Conservation (phyloP, 2,329 filamentous ascomycete species). For the Rasamsonia emersonii region DNA sequence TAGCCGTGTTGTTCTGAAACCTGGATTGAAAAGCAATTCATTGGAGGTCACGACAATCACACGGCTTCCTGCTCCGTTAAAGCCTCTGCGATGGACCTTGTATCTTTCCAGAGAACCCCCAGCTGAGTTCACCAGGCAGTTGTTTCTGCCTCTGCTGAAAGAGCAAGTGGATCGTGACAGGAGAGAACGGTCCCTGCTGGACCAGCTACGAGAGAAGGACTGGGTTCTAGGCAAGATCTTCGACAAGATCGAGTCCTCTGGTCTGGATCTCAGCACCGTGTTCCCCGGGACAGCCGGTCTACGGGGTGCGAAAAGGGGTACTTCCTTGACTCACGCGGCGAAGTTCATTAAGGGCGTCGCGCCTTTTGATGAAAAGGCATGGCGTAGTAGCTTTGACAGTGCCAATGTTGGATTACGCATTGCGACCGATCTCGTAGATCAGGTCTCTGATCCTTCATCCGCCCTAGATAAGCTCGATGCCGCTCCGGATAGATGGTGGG, state of each 20-base stretch:
- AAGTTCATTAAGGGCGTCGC: constrained; percentile 47
- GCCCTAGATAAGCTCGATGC: constrained; percentile 9
- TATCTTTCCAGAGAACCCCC: constrained; percentile 34
- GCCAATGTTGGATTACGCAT: constrained; percentile 12
- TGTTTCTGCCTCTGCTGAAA: constrained; percentile 47
- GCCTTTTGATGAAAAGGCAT: constrained; percentile 43
- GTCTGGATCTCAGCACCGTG: constrained; percentile 47
- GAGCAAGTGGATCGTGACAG: constrained; percentile 39
- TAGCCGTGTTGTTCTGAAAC: constrained; percentile 24
- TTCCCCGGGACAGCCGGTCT: constrained; percentile 47
- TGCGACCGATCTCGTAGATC: constrained; percentile 13
- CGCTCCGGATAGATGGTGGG: constrained; percentile 27
- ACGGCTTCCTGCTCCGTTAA: constrained; percentile 46
- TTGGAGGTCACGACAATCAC: constrained; percentile 41
- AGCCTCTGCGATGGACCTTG: constrained; percentile 45
- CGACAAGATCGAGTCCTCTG: constrained; percentile 49
- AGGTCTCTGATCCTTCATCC: constrained; percentile 2
- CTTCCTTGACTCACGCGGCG: constrained; percentile 44
- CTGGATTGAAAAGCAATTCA: constrained; percentile 19
- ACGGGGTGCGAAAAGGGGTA: constrained; percentile 35
- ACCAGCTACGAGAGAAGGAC: constrained; percentile 49
- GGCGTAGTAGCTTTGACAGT: constrained; percentile 26
- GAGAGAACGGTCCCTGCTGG: constrained; percentile 42
- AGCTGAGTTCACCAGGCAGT: constrained; percentile 36
- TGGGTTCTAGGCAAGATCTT: constrained; percentile 49